Evolutionary conservation across 148 eudicot genomes (phyloP), one percentile per base, ranked within the genome.

Genomic region (Fagopyrum homotropicum): DNA sequence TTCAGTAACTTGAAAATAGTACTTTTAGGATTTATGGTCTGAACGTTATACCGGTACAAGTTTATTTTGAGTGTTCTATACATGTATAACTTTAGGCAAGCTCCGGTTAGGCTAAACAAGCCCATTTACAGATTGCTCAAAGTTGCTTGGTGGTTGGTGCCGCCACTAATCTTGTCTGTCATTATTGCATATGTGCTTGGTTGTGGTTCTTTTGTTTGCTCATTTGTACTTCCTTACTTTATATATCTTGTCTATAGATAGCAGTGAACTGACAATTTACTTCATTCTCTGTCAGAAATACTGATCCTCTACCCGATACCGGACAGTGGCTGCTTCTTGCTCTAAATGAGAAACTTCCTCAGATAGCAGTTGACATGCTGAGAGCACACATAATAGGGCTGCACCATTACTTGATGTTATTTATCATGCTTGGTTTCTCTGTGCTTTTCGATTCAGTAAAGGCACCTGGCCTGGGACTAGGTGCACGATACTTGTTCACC

Each of bases 381-480:
- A 89, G 99, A 83, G 98, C 99, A 73, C 97, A 87, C 77, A 80
- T 96, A 29, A 85, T 92, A 70, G 91, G 91, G 49, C 80, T 96
- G 76, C 98, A 96, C 82, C 99, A 96, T 84, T 96, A 81, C 89
- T 83, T 96, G 80, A 96, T 96, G 98, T 73, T 96, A 75, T 96
- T 92, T 80, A 85, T 96, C 14, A 96, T 96, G 99, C 87, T 96
- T 40, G 94, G 83, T 68, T 96, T 96, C 81, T 96, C 99, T 44
- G 99, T 96, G 63, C 77, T 92, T 50, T 96, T 96, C 49, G 87
- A 85, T 78, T 90, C 94, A 63, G 87, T 96, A 51, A 89, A 92
- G 84, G 97, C 99, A 77, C 99, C 99, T 84, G 99, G 99, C 56
- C 91, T 96, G 48, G 99, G 99, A 47, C 80, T 96, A 54, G 99